A percentile compares a stretch with the other conserved stretches of the same genome.
Conservation (phyloP, 768 basidiomycete genomes). For the Mycena latifolia region DNA sequence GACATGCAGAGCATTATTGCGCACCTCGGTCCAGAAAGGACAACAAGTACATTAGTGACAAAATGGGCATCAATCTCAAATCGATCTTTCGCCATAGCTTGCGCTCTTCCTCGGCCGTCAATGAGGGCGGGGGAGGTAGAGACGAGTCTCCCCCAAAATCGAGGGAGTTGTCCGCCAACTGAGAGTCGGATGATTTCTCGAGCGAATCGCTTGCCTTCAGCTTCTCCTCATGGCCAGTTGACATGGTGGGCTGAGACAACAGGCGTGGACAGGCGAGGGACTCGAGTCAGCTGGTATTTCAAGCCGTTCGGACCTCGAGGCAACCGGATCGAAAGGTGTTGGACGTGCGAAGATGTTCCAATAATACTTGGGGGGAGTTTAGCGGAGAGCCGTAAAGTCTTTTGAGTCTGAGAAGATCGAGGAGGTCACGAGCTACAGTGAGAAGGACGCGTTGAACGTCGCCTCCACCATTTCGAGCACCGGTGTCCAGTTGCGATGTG, state of each 20-base stretch:
- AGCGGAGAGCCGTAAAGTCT: neutral
- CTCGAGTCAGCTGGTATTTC: constrained; percentile 9
- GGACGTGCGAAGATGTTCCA: neutral
- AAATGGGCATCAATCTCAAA: constrained; percentile 66
- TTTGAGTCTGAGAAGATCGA: neutral
- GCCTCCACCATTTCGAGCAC: too few species aligned
- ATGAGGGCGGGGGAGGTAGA: constrained; percentile 58
- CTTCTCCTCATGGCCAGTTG: constrained; percentile 10
- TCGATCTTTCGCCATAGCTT: constrained; percentile 72
- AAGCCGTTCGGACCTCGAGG: neutral
- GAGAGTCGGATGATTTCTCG: constrained; percentile 26
- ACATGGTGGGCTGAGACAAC: constrained; percentile 14
- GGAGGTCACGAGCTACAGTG: constrained; percentile 2
- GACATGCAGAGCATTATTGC: too few species aligned
- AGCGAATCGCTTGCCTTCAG: constrained; percentile 7
- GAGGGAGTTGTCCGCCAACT: constrained; percentile 19
- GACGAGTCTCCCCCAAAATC: constrained; percentile 60
- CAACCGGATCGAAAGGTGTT: neutral
- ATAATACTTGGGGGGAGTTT: neutral
- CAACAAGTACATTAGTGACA: constrained; percentile 71
- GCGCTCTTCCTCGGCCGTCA: constrained; percentile 64
- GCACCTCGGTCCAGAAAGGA: constrained; percentile 69
- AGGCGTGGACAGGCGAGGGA: neutral
- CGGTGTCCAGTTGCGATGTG: too few species aligned
- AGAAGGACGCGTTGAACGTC: too few species aligned